Conservation (phyloP, 495 filamentous ascomycete genomes). For the Zalerion maritima region DNA sequence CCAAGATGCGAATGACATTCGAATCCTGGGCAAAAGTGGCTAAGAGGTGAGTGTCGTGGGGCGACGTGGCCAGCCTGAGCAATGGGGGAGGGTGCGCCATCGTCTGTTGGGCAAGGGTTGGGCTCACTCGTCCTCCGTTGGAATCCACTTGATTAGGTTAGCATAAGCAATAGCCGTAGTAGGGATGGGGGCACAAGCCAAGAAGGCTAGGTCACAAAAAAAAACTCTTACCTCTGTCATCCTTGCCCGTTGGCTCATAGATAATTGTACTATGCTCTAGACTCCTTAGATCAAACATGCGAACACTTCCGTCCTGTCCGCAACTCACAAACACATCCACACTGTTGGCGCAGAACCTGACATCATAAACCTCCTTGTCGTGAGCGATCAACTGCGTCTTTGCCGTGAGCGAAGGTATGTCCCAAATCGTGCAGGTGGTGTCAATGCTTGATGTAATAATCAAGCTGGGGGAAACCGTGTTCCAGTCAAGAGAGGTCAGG, state of each 20-base stretch:
- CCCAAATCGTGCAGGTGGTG: slow-evolving; percentile 99
- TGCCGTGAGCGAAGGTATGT: slow-evolving; percentile 92
- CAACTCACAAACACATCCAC: slow-evolving; percentile 96
- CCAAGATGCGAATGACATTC: slow-evolving; percentile 83
- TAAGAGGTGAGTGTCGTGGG: slow-evolving; percentile 88
- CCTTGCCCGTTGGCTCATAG: slow-evolving; percentile 87
- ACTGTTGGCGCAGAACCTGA: slow-evolving; percentile 91
- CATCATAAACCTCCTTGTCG: slow-evolving; percentile 98
- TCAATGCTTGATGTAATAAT: slow-evolving; percentile 99
- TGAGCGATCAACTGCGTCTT: slow-evolving; percentile 98
- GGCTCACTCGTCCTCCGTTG: slow-evolving; percentile 41
- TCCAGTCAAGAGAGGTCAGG: slow-evolving; percentile 95
- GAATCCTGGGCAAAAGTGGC: slow-evolving; percentile 94
- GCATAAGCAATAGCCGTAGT: not conserved
- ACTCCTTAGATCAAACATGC: slow-evolving; percentile 97
- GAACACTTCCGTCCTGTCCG: slow-evolving; percentile 91
- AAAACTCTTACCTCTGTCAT: slow-evolving; percentile 59
- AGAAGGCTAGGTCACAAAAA: not conserved
- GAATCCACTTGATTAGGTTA: slow-evolving; percentile 14
- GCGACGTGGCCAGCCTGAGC: slow-evolving; percentile 79
- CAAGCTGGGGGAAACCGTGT: slow-evolving; percentile 82
- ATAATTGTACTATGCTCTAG: slow-evolving; percentile 98
- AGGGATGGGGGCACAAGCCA: not conserved
- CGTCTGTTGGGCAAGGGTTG: slow-evolving; percentile 53
- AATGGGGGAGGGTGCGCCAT: slow-evolving; percentile 72